phyloP scores from a whole-genome alignment of 1,284 basidiomycete species.

The Phylloboletellus chloephorus region DNA sequence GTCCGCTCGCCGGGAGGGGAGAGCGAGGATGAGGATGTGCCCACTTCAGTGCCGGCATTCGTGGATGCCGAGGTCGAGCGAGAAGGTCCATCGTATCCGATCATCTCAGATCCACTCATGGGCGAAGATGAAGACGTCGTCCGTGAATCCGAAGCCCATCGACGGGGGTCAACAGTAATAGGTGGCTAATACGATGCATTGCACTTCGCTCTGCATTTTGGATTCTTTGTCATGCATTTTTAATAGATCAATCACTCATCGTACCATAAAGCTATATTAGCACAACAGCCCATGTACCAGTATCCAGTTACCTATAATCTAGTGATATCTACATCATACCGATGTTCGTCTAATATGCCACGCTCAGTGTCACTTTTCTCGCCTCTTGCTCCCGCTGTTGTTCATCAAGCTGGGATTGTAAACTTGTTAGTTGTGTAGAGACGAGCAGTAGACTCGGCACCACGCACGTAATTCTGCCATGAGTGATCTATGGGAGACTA shows the following conservation, averaged over 20 bases:
- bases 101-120: conserved; percentile 11
- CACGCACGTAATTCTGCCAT: conserved; percentile 27
- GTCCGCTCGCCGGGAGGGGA: neutral
- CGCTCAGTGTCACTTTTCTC: conserved; percentile 16
- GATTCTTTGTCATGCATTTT: too few relatives aligned
- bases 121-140: conserved; percentile 14
- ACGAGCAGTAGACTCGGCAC: neutral
- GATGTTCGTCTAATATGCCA: conserved; percentile 3
- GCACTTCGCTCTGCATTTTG: too few relatives aligned
- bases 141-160: conserved; percentile 8
- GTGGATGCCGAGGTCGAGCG: conserved; percentile 17
- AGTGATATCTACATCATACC: neutral
- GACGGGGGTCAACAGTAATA: neutral
- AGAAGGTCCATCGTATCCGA: conserved; percentile 1
- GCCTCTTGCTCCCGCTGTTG: conserved; percentile 26
- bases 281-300: neutral
- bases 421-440: conserved; percentile 1
- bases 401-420: conserved; percentile 22
- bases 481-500: conserved; percentile 24
- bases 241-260: neutral
- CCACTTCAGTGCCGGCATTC: conserved; percentile 1
- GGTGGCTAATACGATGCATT: neutral
- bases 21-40: neutral
- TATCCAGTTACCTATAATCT: neutral
- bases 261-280: neutral